Conservation (phyloP, 768 basidiomycete genomes). For the Leccinum longicurvipes region DNA sequence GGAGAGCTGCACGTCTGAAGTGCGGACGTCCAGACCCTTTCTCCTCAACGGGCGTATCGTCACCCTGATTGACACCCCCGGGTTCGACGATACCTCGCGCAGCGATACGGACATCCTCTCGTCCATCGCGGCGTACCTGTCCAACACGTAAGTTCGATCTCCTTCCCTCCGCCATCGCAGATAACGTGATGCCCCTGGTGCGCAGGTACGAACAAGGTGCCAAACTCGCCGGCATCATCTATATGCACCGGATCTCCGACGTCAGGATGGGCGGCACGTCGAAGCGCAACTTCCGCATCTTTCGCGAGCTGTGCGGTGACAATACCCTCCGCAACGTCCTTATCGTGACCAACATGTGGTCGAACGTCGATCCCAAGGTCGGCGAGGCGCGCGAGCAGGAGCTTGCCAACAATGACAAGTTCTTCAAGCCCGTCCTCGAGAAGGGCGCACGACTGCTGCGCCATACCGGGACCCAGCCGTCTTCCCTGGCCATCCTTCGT, state of each 20-base stretch:
- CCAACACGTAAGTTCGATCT: slow-evolving; percentile 26
- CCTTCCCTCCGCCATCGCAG: not conserved
- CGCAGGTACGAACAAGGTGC: slow-evolving; percentile 33
- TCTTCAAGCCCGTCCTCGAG: slow-evolving; percentile 51
- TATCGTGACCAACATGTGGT: slow-evolving; percentile 57
- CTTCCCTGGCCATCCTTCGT: slow-evolving; percentile 42
- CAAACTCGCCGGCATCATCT: slow-evolving; percentile 51
- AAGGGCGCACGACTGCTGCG: slow-evolving; percentile 46
- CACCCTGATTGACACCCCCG: slow-evolving; percentile 57
- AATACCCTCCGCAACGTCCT: slow-evolving; percentile 46
- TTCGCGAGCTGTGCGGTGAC: slow-evolving; percentile 52
- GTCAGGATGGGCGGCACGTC: slow-evolving; percentile 49
- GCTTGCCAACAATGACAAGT: slow-evolving; percentile 38
- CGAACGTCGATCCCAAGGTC: slow-evolving; percentile 35
- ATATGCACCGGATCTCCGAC: slow-evolving; percentile 54
- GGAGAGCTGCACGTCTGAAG: slow-evolving; percentile 48
- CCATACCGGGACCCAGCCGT: slow-evolving; percentile 38
- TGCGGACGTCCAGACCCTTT: slow-evolving; percentile 44
- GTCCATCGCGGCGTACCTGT: slow-evolving; percentile 44
- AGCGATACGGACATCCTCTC: slow-evolving; percentile 50
- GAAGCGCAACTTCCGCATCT: slow-evolving; percentile 49
- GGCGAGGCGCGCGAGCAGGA: slow-evolving; percentile 46
- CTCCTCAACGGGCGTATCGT: slow-evolving; percentile 42
- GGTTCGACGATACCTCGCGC: slow-evolving; percentile 53
- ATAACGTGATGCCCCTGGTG: not conserved